Conservation (phyloP, 2,329 filamentous ascomycete genomes). For the Aspergillus brasiliensis region DNA sequence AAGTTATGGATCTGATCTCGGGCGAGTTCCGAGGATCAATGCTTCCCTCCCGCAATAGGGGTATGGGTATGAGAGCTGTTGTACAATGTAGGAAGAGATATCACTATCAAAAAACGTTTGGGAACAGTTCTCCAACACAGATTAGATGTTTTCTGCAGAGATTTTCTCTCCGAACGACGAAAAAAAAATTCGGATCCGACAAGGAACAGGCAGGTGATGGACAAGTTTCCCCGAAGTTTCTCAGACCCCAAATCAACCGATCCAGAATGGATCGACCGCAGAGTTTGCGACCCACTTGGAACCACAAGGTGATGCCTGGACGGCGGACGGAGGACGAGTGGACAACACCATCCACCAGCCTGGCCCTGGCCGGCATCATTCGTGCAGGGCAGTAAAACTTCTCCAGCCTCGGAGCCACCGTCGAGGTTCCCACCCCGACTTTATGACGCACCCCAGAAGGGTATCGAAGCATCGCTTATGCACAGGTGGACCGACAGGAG, state of each 20-base stretch:
- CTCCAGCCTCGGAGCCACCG: not conserved
- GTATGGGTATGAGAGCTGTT: not conserved
- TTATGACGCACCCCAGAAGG: constrained; percentile 11
- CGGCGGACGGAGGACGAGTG: not conserved
- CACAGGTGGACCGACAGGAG: constrained; percentile 4
- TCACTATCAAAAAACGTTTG: not conserved
- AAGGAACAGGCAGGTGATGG: not conserved
- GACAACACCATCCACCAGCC: not conserved
- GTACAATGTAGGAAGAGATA: not conserved
- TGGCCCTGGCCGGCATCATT: constrained; percentile 4
- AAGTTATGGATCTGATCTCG: not conserved
- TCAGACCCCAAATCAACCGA: not conserved
- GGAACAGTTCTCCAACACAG: too few species aligned
- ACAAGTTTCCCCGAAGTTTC: constrained; percentile 6
- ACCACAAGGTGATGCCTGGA: not conserved
- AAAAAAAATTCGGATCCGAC: not conserved
- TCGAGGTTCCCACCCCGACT: constrained; percentile 7
- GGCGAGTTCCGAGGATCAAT: not conserved
- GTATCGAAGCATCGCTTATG: not conserved
- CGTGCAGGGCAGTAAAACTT: constrained; percentile 1
- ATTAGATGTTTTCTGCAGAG: not conserved
- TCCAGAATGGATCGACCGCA: constrained; percentile 4
- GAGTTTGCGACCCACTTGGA: constrained; percentile 1
- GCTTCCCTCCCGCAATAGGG: not conserved
- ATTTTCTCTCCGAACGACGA: not conserved